Evolutionary conservation across 441 rosid genomes (phyloP).

Genomic region (Pelargonium cotyledonis): DNA sequence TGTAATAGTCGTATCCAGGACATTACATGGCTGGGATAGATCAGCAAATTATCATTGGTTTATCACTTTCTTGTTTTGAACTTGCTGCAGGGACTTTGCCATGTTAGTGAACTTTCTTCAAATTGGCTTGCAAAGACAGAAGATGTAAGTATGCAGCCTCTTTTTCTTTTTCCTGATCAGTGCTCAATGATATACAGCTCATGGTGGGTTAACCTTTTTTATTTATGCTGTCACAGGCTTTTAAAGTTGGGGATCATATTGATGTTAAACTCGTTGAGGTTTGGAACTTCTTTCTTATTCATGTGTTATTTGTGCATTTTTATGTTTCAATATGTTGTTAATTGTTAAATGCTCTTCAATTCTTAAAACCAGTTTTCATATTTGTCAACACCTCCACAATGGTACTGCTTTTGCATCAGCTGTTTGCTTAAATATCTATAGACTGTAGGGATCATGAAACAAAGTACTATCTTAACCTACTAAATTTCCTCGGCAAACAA

Average conservation of each 20-base stretch:
- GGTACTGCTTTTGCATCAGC: neutral
- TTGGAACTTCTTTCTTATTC: slow-evolving; percentile 18
- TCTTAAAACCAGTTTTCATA: neutral
- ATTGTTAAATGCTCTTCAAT: neutral
- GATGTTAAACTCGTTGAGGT: slow-evolving; percentile 99
- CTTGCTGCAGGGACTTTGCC: slow-evolving; percentile 87
- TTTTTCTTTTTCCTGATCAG: slow-evolving; percentile 1
- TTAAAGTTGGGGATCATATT: slow-evolving; percentile 80
- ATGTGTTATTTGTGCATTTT: neutral
- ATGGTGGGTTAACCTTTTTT: slow-evolving; percentile 8
- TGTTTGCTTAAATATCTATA: no score
- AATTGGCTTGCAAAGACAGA: slow-evolving; percentile 91
- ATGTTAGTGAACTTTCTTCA: slow-evolving; percentile 86
- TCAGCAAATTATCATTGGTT: neutral
- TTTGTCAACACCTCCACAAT: neutral
- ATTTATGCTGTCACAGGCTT: slow-evolving; percentile 42
- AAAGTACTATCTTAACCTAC: neutral
- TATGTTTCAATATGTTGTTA: neutral
- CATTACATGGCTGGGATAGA: no score
- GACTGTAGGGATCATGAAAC: no score
- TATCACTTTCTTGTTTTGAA: slow-evolving; percentile 8
- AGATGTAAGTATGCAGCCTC: slow-evolving; percentile 56
- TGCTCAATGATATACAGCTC: neutral
- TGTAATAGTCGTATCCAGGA: neutral
- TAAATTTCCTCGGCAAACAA: neutral